Evolutionary conservation across 371 early-diverging fungal genomes (phyloP).

Genomic region (Mucor irregularis): DNA sequence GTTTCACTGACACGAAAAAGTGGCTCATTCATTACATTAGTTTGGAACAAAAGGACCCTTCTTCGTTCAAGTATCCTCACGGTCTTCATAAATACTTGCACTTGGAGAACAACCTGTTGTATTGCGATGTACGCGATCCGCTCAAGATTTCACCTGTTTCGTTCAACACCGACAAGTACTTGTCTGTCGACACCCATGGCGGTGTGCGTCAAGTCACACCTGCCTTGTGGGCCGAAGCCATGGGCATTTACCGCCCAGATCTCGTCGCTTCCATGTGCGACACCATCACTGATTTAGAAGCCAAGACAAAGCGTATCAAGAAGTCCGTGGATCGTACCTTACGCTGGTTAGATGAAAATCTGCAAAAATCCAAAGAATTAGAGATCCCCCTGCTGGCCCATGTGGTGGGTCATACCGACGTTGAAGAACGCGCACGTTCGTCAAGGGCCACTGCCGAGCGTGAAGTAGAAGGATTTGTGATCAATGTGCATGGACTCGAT

Average conservation of each 20-base stretch:
- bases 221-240: conserved; percentile 51
- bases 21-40: too few relatives aligned
- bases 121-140: conserved; percentile 72
- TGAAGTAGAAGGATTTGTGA: conserved; percentile 52
- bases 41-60: conserved; percentile 45
- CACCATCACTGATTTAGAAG: conserved; percentile 45
- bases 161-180: conserved; percentile 62
- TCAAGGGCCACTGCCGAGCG: conserved; percentile 58
- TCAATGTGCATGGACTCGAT: conserved; percentile 40
- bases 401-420: conserved; percentile 53
- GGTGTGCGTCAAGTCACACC: conserved; percentile 64
- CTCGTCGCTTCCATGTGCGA: conserved; percentile 49
- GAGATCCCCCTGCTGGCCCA: conserved; percentile 59
- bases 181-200: conserved; percentile 67
- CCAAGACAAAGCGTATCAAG: conserved; percentile 59
- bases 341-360: conserved; percentile 56
- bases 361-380: conserved; percentile 29
- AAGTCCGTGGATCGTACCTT: conserved; percentile 70
- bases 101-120: conserved; percentile 51
- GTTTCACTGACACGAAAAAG: too few relatives aligned
- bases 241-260: conserved; percentile 58
- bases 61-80: conserved; percentile 54
- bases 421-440: conserved; percentile 59
- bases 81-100: conserved; percentile 59
- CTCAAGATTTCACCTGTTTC: conserved; percentile 42